These are phyloP conservation scores for Candida fluviatilis DNA, from an alignment of 805 yeast genomes.

Conservation along the genomic window DNA sequence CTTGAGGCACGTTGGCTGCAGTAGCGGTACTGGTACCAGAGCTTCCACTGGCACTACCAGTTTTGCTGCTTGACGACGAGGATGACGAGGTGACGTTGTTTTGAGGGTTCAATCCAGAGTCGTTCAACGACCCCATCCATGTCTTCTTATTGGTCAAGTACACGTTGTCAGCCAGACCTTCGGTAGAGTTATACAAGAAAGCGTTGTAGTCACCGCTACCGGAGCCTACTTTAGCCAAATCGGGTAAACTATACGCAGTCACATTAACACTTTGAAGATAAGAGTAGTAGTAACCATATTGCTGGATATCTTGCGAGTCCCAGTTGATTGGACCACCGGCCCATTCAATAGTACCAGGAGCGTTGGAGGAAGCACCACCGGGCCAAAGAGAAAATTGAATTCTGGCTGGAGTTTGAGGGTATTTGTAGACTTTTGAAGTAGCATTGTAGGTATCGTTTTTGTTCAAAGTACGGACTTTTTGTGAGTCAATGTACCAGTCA, in stretches of 20 bases:
- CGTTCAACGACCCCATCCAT: slow-evolving; percentile 54
- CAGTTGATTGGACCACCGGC: slow-evolving; percentile 88
- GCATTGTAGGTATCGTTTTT: slow-evolving; percentile 58
- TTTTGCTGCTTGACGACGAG: slow-evolving; percentile 7
- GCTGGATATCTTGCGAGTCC: slow-evolving; percentile 67
- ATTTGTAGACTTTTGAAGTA: slow-evolving; percentile 53
- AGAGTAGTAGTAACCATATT: slow-evolving; percentile 81
- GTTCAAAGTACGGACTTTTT: slow-evolving; percentile 57
- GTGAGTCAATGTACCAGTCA: slow-evolving; percentile 73
- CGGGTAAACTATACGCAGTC: slow-evolving; percentile 72
- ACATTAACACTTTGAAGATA: slow-evolving; percentile 56
- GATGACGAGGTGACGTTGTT: slow-evolving; percentile 20
- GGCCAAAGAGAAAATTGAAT: slow-evolving; percentile 78
- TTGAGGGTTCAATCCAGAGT: slow-evolving; percentile 62
- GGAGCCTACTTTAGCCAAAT: slow-evolving; percentile 33
- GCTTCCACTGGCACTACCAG: slow-evolving; percentile 7
- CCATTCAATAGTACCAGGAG: slow-evolving; percentile 69
- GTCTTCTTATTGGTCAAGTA: slow-evolving; percentile 61
- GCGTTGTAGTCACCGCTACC: slow-evolving; percentile 48
- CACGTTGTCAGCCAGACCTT: slow-evolving; percentile 35
- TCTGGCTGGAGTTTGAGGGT: slow-evolving; percentile 73
- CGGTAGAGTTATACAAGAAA: slow-evolving; percentile 42
- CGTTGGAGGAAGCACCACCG: slow-evolving; percentile 55
- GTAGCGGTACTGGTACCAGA: background rate
- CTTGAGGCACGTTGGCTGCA: slow-evolving; percentile 5